These are phyloP conservation scores for Colletotrichum graminicola DNA, from an alignment of 2,329 filamentous ascomycete species.

Conservation along the genomic window DNA sequence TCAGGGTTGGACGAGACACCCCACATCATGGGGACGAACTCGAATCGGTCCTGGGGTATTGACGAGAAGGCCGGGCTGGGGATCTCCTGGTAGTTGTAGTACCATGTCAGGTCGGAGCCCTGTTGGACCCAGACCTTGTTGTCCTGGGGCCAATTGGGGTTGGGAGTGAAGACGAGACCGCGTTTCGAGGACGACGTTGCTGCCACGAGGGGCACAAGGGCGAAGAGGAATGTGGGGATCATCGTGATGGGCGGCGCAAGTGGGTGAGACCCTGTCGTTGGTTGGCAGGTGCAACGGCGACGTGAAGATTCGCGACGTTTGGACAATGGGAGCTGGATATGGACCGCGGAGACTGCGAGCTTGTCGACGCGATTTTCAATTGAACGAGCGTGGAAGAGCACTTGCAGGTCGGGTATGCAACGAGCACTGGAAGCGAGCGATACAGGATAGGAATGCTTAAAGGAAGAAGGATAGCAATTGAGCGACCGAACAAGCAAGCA, in stretches of 20 bases:
- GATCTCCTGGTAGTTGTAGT: constrained; percentile 80
- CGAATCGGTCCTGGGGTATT: constrained; percentile 66
- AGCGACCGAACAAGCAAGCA: not conserved
- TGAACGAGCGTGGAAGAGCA: constrained; percentile 3
- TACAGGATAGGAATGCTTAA: constrained; percentile 4
- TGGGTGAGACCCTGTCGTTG: constrained; percentile 27
- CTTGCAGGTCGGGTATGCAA: not conserved
- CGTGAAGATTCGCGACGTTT: not conserved
- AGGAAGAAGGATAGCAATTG: not conserved
- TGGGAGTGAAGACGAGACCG: constrained; percentile 77
- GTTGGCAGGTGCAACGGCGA: not conserved
- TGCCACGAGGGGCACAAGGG: constrained; percentile 44
- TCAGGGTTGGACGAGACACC: constrained; percentile 63
- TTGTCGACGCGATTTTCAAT: not conserved
- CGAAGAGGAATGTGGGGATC: constrained; percentile 43
- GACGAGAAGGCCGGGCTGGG: constrained; percentile 67
- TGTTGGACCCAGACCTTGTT: constrained; percentile 72
- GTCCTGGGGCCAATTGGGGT: constrained; percentile 67
- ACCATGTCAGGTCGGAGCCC: constrained; percentile 78
- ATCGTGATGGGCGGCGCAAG: constrained; percentile 29
- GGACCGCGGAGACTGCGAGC: not conserved
- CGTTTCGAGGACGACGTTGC: constrained; percentile 69
- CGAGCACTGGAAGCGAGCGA: constrained; percentile 10
- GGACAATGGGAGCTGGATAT: not conserved
- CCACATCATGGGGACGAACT: constrained; percentile 88